Evolutionary conservation across 176 grass and related monocot genomes (phyloP).

Genomic region (Musa beccarii): DNA sequence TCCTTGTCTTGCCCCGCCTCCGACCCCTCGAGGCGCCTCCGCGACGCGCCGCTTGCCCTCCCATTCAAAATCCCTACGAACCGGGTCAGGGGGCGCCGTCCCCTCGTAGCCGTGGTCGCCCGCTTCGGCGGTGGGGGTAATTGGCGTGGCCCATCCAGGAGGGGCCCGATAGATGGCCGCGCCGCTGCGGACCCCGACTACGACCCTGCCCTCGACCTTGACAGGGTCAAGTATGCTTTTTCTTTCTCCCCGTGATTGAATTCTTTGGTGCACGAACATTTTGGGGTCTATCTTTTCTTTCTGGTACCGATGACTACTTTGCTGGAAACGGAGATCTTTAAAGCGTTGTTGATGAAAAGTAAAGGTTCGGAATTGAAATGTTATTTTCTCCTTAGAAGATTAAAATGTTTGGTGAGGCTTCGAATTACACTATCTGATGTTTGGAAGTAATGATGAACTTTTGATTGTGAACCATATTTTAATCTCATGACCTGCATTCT

Average conservation of each 20-base stretch:
- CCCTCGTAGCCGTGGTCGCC: conserved; percentile 2
- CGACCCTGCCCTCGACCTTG: conserved; percentile 77
- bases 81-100: neutral
- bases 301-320: neutral
- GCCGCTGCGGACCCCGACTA: conserved; percentile 36
- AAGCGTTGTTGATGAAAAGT: neutral
- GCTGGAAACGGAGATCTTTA: neutral
- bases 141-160: conserved; percentile 4
- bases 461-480: too few relatives aligned
- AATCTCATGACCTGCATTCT: neutral
- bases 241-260: neutral
- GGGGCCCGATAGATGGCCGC: conserved; percentile 6
- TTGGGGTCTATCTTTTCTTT: neutral
- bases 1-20: conserved; percentile 3
- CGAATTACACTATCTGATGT: too few relatives aligned
- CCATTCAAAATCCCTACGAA: conserved; percentile 16
- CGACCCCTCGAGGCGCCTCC: neutral
- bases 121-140: conserved; percentile 27
- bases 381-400: too few relatives aligned
- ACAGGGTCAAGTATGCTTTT: conserved; percentile 46
- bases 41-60: neutral
- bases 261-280: neutral
- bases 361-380: neutral
- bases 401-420: too few relatives aligned
- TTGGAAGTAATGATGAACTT: too few relatives aligned